Conservation (phyloP, 805 yeast genomes). For the Metahyphopichia silvanorum region DNA sequence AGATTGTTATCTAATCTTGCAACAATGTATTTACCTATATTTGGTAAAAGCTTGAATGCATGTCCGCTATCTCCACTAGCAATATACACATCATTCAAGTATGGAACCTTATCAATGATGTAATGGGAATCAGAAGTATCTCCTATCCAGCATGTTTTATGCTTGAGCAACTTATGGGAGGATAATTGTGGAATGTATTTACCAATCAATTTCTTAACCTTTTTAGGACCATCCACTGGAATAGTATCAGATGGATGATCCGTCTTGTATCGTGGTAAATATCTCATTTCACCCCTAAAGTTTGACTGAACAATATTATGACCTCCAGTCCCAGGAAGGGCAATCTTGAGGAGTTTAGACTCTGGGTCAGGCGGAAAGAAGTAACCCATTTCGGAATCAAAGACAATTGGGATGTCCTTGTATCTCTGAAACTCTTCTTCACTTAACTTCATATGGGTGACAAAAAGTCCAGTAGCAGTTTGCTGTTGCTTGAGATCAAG, state of each 20-base stretch:
- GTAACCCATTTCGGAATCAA: conserved; percentile 41
- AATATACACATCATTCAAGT: conserved; percentile 21
- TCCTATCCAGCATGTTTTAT: conserved; percentile 29
- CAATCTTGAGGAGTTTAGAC: conserved; percentile 30
- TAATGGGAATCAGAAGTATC: conserved; percentile 34
- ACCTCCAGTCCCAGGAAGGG: conserved; percentile 17
- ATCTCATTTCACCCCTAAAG: conserved; percentile 14
- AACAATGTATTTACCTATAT: conserved; percentile 22
- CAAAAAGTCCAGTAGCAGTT: conserved; percentile 32
- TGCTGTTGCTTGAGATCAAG: conserved; percentile 26
- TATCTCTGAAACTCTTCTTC: conserved; percentile 32
- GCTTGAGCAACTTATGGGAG: conserved; percentile 6
- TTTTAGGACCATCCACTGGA: conserved; percentile 8
- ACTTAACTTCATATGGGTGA: conserved; percentile 33
- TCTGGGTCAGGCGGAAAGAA: conserved; percentile 45
- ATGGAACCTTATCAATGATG: conserved; percentile 30
- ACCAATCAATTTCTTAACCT: conserved; percentile 8
- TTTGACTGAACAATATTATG: conserved; percentile 12
- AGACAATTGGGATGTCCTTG: conserved; percentile 39
- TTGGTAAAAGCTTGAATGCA: conserved; percentile 34
- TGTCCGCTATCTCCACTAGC: conserved; percentile 40
- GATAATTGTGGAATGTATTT: conserved; percentile 11
- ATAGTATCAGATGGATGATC: conserved; percentile 12
- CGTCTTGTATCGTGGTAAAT: conserved; percentile 20
- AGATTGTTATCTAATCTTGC: conserved; percentile 6